Conservation (phyloP, 2,329 filamentous ascomycete genomes). For the Cercospora sp. region DNA sequence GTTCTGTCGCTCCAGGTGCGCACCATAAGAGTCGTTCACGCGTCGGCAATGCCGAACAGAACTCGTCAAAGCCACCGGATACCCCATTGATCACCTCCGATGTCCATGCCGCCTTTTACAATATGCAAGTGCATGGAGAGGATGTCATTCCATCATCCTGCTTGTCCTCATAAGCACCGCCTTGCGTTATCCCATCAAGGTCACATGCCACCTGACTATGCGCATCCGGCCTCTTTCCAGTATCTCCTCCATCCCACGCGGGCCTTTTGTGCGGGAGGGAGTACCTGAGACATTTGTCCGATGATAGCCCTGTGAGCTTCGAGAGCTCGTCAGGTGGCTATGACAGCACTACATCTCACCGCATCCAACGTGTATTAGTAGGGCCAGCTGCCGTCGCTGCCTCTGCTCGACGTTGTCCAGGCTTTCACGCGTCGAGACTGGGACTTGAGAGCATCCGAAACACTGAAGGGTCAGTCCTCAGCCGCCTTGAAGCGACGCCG, state of each 20-base stretch:
- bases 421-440: not conserved
- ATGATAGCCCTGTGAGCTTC: slow-evolving; percentile 19
- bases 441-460: slow-evolving; percentile 4
- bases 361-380: slow-evolving; percentile 13
- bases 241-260: slow-evolving; percentile 25
- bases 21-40: not conserved
- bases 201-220: slow-evolving; percentile 15
- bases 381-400: slow-evolving; percentile 1
- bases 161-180: not conserved
- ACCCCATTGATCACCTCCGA: not conserved
- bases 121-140: not conserved
- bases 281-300: slow-evolving; percentile 24
- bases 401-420: not conserved
- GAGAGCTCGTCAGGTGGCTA: slow-evolving; percentile 23
- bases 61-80: not conserved
- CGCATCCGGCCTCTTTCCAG: slow-evolving; percentile 11
- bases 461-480: slow-evolving; percentile 9
- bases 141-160: not conserved
- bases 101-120: not conserved
- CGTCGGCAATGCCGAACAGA: not conserved
- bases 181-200: not conserved
- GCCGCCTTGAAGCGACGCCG: slow-evolving; percentile 11
- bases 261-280: slow-evolving; percentile 8
- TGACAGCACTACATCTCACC: slow-evolving; percentile 23
- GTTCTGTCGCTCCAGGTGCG: not conserved